A percentile compares a stretch with the other conserved stretches of the same genome.
Evolutionary conservation across 495 filamentous ascomycete genomes (phyloP).

Genomic region (Aspergillus diversus): DNA sequence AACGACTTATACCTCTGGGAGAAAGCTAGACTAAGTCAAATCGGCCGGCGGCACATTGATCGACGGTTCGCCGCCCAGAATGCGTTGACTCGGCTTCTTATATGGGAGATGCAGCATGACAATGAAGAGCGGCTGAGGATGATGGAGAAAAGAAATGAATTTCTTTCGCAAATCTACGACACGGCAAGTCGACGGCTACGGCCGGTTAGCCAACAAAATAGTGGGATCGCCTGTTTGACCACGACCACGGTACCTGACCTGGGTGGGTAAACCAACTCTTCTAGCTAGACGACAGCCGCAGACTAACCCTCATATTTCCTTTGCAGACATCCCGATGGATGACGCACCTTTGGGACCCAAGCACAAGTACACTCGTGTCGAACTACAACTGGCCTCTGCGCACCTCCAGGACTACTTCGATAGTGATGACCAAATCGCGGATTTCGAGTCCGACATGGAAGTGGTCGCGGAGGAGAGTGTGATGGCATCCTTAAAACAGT

Average conservation of each 20-base stretch:
- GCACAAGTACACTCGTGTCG: slow-evolving; percentile 45
- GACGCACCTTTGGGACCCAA: slow-evolving; percentile 38
- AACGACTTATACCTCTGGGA: slow-evolving; percentile 38
- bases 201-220: slow-evolving; percentile 34
- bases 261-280: slow-evolving; percentile 33
- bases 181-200: slow-evolving; percentile 32
- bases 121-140: slow-evolving; percentile 36
- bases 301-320: not conserved
- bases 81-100: slow-evolving; percentile 43
- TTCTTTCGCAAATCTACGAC: slow-evolving; percentile 35
- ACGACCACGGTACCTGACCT: slow-evolving; percentile 39
- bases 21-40: slow-evolving; percentile 41
- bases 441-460: slow-evolving; percentile 37
- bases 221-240: slow-evolving; percentile 41
- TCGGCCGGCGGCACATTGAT: slow-evolving; percentile 41
- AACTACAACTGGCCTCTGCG: slow-evolving; percentile 46
- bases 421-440: slow-evolving; percentile 41
- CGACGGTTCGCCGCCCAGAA: slow-evolving; percentile 44
- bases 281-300: not conserved
- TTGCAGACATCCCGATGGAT: slow-evolving; percentile 15
- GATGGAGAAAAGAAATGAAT: slow-evolving; percentile 28
- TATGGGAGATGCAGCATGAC: slow-evolving; percentile 50
- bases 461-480: slow-evolving; percentile 39
- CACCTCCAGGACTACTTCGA: slow-evolving; percentile 50
- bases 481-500: slow-evolving; percentile 41